Percentiles rank a stretch among this genome's conserved stretches.
These are phyloP conservation scores for Tylopilus orsonianus DNA, from an alignment of 1,284 basidiomycete species.

Conservation along the genomic window DNA sequence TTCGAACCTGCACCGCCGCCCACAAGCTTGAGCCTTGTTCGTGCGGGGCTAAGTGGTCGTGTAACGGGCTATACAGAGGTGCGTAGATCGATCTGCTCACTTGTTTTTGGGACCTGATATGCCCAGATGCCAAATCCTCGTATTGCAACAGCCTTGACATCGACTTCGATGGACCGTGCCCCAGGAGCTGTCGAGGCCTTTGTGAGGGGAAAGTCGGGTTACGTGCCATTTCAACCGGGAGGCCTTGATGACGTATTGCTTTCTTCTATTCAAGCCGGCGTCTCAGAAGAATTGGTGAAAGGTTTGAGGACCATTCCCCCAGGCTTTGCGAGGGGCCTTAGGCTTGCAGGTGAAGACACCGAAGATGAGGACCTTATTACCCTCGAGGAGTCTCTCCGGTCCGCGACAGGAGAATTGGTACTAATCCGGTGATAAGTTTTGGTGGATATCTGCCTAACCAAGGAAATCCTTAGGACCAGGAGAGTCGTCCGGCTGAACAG, in stretches of 20 bases:
- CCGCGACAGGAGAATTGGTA: slow-evolving; percentile 19
- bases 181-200: slow-evolving; percentile 80
- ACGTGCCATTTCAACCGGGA: slow-evolving; percentile 91
- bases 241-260: slow-evolving; percentile 69
- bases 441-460: slow-evolving; percentile 1
- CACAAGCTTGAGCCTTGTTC: slow-evolving; percentile 75
- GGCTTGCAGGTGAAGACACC: slow-evolving; percentile 56
- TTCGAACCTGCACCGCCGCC: slow-evolving; percentile 73
- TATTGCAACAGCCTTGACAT: slow-evolving; percentile 63
- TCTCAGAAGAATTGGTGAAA: slow-evolving; percentile 37
- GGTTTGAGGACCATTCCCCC: slow-evolving; percentile 63
- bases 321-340: slow-evolving; percentile 65
- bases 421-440: background rate
- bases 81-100: slow-evolving; percentile 2
- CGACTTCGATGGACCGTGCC: slow-evolving; percentile 81
- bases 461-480: slow-evolving; percentile 18
- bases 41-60: slow-evolving; percentile 75
- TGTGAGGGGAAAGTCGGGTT: slow-evolving; percentile 89
- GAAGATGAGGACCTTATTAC: slow-evolving; percentile 45
- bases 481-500: slow-evolving; percentile 14
- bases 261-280: slow-evolving; percentile 36
- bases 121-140: slow-evolving; percentile 53
- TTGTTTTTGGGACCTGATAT: slow-evolving; percentile 8
- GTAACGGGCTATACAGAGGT: slow-evolving; percentile 84
- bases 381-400: slow-evolving; percentile 33